These are phyloP conservation scores for Juglanconis oblonga DNA, from an alignment of 2,329 filamentous ascomycete species.

Conservation along the genomic window DNA sequence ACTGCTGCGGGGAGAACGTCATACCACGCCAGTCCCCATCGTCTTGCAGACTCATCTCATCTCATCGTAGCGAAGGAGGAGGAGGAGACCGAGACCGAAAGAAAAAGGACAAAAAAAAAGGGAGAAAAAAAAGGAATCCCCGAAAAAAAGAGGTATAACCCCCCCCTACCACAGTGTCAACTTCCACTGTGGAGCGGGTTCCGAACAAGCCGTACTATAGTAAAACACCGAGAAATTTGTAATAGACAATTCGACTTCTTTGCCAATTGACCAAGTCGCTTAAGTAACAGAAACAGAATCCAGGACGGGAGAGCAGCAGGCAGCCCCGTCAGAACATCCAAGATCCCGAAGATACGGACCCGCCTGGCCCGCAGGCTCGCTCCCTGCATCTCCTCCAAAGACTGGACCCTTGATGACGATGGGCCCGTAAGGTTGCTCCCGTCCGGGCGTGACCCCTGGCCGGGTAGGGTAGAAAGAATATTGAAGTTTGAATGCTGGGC, in stretches of 20 bases:
- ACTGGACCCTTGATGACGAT: background rate
- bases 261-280: background rate
- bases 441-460: background rate
- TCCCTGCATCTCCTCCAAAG: background rate
- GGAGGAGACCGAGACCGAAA: background rate
- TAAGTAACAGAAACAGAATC: background rate
- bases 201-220: background rate
- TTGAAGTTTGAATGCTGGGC: background rate
- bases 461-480: background rate
- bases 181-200: background rate
- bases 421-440: constrained; percentile 7
- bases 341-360: background rate
- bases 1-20: constrained; percentile 19
- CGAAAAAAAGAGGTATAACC: too few species aligned
- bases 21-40: constrained; percentile 4
- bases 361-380: background rate
- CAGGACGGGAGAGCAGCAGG: background rate
- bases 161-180: background rate
- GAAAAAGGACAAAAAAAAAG: background rate
- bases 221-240: background rate
- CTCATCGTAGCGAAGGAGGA: background rate
- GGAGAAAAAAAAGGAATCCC: background rate
- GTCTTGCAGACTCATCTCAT: too few species aligned
- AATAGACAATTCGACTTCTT: background rate
- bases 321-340: too few species aligned